Percentiles rank a stretch among this genome's conserved stretches.
Evolutionary conservation across 768 basidiomycete genomes (phyloP).

Genomic region (Suillus variegatus): DNA sequence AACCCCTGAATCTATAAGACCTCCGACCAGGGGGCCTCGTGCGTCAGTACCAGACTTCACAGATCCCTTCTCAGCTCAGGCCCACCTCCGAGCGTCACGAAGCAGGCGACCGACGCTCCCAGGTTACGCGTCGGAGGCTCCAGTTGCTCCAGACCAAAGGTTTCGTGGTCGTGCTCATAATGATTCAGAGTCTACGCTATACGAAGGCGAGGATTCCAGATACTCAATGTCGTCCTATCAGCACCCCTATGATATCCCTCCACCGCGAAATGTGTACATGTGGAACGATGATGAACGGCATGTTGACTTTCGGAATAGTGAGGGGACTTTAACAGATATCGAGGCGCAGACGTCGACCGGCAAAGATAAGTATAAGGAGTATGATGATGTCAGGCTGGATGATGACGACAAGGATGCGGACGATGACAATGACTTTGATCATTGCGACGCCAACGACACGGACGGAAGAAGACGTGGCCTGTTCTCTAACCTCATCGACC

Average conservation of each 20-base stretch:
- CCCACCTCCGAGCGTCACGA: not conserved
- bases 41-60: not conserved
- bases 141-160: not conserved
- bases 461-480: slow-evolving; percentile 29
- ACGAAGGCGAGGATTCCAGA: slow-evolving; percentile 31
- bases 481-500: slow-evolving; percentile 31
- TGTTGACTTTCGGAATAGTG: slow-evolving; percentile 43
- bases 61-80: slow-evolving; percentile 1
- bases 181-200: not conserved
- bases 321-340: slow-evolving; percentile 19
- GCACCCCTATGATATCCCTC: slow-evolving; percentile 62
- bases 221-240: slow-evolving; percentile 56
- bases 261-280: slow-evolving; percentile 48
- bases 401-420: slow-evolving; percentile 6
- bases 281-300: slow-evolving; percentile 15
- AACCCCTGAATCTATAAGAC: not conserved
- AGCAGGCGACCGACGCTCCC: not conserved
- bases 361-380: slow-evolving; percentile 11
- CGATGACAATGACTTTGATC: not conserved
- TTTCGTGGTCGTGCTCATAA: not conserved
- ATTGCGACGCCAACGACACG: slow-evolving; percentile 21
- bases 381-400: slow-evolving; percentile 21
- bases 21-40: not conserved
- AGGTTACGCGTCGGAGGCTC: not conserved
- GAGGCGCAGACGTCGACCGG: slow-evolving; percentile 23